Percentiles rank a stretch among this genome's conserved stretches.
These are phyloP conservation scores for Paspalum notatum DNA, from an alignment of 176 grass and related monocot genomes.

Conservation along the genomic window DNA sequence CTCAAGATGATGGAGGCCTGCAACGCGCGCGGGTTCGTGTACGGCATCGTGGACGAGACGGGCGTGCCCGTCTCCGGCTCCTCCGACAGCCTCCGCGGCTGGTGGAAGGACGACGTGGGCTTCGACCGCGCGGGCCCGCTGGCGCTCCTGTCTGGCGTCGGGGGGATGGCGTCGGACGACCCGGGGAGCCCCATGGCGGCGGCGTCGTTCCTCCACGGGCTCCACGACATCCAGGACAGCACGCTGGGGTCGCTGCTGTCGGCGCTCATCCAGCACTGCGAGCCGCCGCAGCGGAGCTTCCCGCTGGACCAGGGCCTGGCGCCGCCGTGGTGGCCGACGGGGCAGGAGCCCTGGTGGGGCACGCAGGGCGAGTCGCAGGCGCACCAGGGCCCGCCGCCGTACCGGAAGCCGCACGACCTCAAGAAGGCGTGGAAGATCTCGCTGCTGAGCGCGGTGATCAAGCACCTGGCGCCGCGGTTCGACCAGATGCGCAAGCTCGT, in stretches of 20 bases:
- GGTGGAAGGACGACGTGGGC: conserved; percentile 57
- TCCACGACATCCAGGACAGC: conserved; percentile 54
- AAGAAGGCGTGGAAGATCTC: conserved; percentile 65
- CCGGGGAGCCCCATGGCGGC: background rate
- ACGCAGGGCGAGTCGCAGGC: conserved; percentile 25
- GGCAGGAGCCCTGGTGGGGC: conserved; percentile 33
- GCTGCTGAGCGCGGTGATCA: conserved; percentile 55
- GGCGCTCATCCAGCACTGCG: conserved; percentile 59
- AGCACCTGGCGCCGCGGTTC: conserved; percentile 38
- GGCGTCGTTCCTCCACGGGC: conserved; percentile 30
- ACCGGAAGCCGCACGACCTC: conserved; percentile 59
- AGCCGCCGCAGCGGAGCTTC: conserved; percentile 55
- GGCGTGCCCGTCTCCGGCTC: conserved; percentile 45
- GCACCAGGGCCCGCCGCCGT: conserved; percentile 41
- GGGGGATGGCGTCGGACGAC: too few species aligned
- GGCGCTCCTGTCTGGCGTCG: background rate
- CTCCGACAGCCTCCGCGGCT: conserved; percentile 60
- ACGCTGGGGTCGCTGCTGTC: conserved; percentile 57
- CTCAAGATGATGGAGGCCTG: conserved; percentile 61
- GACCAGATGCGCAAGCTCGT: conserved; percentile 53
- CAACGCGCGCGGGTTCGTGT: conserved; percentile 54
- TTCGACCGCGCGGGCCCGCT: conserved; percentile 38
- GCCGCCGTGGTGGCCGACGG: conserved; percentile 58
- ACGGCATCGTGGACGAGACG: conserved; percentile 46
- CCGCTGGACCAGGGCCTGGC: conserved; percentile 49